A percentile compares a stretch with the other conserved stretches of the same genome.
phyloP scores from a whole-genome alignment of 1,139 yeast genomes.

The Hyphopichia buzzinii region DNA sequence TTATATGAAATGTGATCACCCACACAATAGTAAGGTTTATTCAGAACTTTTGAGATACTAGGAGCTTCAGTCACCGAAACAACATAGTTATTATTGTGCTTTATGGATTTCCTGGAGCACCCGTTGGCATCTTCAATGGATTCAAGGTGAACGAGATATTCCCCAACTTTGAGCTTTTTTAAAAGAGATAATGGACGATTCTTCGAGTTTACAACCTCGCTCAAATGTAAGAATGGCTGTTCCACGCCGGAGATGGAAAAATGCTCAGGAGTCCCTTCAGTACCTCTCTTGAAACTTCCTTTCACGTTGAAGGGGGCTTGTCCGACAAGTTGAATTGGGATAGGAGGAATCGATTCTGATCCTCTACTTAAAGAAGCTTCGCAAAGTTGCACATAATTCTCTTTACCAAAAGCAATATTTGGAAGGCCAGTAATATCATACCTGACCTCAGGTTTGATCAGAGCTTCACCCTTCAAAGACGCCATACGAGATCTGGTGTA shows the following conservation, averaged over 20 bases:
- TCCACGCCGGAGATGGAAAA: constrained; percentile 9
- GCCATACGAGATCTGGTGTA: constrained; percentile 51
- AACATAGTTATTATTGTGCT: constrained; percentile 32
- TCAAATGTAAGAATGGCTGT: constrained; percentile 12
- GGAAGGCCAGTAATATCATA: constrained; percentile 70
- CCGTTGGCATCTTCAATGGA: constrained; percentile 69
- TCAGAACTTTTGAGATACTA: constrained; percentile 44
- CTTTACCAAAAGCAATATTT: constrained; percentile 46
- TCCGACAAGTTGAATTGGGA: constrained; percentile 59
- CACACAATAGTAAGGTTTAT: constrained; percentile 66
- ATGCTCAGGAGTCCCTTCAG: constrained; percentile 15
- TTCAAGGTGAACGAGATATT: constrained; percentile 56
- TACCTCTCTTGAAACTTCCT: constrained; percentile 48
- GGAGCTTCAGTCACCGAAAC: constrained; percentile 78
- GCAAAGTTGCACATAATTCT: constrained; percentile 56
- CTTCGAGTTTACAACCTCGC: constrained; percentile 8
- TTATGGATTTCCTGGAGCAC: constrained; percentile 50
- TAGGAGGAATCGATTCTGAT: constrained; percentile 38
- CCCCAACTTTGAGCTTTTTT: constrained; percentile 32
- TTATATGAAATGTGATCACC: constrained; percentile 85
- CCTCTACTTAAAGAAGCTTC: constrained; percentile 40
- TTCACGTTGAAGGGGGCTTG: constrained; percentile 61
- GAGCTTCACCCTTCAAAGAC: constrained; percentile 18
- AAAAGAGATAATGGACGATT: constrained; percentile 9
- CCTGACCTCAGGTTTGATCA: constrained; percentile 42